phyloP scores from a whole-genome alignment of 2,329 filamentous ascomycete species.

The Penicillium sp. region DNA sequence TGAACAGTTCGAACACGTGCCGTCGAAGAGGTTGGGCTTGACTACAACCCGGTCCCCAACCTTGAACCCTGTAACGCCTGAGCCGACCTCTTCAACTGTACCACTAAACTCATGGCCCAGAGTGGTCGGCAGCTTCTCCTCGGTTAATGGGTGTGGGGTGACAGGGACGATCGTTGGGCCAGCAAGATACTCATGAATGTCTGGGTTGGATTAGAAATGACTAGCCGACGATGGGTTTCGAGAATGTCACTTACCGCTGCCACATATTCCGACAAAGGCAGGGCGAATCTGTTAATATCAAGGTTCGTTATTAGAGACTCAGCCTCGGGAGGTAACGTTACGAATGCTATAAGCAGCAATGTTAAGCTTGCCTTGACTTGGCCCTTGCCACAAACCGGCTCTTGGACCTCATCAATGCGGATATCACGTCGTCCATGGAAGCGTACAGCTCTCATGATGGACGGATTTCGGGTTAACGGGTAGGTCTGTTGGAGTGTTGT shows the following conservation, averaged over 20 bases:
- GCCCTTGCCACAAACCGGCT: constrained; percentile 46
- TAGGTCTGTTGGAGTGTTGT: background rate
- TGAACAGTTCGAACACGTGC: constrained; percentile 56
- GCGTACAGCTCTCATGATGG: constrained; percentile 37
- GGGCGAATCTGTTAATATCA: constrained; percentile 25
- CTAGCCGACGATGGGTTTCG: background rate
- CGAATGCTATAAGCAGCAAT: constrained; percentile 10
- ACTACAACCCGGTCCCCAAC: constrained; percentile 60
- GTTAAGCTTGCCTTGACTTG: constrained; percentile 46
- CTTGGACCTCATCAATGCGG: constrained; percentile 37
- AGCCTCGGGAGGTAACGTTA: background rate
- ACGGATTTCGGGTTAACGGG: background rate
- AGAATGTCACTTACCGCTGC: constrained; percentile 23
- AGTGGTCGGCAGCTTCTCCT: constrained; percentile 58
- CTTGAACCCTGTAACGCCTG: constrained; percentile 48
- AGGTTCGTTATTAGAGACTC: background rate
- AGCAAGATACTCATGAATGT: constrained; percentile 55
- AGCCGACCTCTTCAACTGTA: constrained; percentile 59
- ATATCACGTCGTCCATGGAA: constrained; percentile 39
- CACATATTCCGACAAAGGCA: constrained; percentile 40
- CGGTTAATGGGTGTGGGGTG: constrained; percentile 58
- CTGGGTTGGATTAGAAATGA: constrained; percentile 22
- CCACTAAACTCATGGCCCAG: constrained; percentile 68
- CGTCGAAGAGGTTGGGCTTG: constrained; percentile 61
- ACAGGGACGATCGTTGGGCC: constrained; percentile 51